Percentiles rank a stretch among this genome's conserved stretches.
phyloP scores from a whole-genome alignment of 768 basidiomycete species.

The Panus rudis region DNA sequence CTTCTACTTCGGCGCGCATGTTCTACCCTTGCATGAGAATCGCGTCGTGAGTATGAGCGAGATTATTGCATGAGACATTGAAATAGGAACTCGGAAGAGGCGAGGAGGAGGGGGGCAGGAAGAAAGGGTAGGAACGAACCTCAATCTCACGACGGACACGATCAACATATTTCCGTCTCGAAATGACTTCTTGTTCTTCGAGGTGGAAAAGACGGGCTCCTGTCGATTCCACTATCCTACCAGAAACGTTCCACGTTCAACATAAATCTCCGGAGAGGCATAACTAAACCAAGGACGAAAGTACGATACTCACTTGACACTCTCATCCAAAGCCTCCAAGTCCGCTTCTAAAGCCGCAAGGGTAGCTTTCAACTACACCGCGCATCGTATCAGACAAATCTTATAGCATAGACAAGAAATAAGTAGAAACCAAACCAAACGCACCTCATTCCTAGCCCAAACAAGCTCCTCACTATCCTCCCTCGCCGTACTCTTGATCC shows the following conservation, averaged over 20 bases:
- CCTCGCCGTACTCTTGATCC: slow-evolving; percentile 67
- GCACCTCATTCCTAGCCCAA: slow-evolving; percentile 74
- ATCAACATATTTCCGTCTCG: slow-evolving; percentile 69
- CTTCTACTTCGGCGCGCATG: slow-evolving; percentile 61
- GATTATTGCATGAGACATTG: too few relatives aligned
- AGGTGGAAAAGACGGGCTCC: slow-evolving; percentile 83
- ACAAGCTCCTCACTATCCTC: slow-evolving; percentile 74
- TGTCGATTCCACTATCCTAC: slow-evolving; percentile 79
- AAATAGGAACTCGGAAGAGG: slow-evolving; percentile 1
- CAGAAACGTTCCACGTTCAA: neutral
- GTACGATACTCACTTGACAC: slow-evolving; percentile 61
- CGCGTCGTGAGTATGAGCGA: too few relatives aligned
- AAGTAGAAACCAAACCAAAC: slow-evolving; percentile 9
- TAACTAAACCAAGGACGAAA: neutral
- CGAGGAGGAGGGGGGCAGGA: neutral
- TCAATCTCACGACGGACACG: slow-evolving; percentile 70
- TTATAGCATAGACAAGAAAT: neutral
- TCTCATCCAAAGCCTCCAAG: slow-evolving; percentile 89
- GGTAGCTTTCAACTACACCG: slow-evolving; percentile 55
- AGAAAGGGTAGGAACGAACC: slow-evolving; percentile 40
- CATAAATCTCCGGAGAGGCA: neutral
- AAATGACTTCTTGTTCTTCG: slow-evolving; percentile 66
- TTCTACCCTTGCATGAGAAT: slow-evolving; percentile 48
- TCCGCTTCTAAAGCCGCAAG: slow-evolving; percentile 78
- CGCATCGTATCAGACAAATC: neutral